Evolutionary conservation across 208 protist genomes (phyloP).

Genomic region (Crithidia mellificae): DNA sequence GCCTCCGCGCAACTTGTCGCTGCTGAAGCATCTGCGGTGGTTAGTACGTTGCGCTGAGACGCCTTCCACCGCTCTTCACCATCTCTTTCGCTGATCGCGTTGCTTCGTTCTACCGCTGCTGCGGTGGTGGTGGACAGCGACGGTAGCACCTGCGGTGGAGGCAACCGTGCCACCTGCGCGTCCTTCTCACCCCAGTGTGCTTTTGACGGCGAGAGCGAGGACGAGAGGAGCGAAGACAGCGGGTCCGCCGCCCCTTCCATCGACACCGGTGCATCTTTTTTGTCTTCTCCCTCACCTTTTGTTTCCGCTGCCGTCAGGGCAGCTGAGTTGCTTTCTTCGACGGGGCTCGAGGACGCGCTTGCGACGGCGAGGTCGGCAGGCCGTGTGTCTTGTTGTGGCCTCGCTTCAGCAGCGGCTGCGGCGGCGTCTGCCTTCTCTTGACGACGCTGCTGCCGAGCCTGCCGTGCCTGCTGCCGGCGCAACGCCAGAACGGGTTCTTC

Average conservation of each 20-base stretch:
- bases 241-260: neutral
- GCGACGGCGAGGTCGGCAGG: no score
- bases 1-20: no score
- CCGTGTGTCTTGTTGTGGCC: neutral
- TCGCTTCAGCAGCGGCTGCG: neutral
- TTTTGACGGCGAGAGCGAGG: neutral
- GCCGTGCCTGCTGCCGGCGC: slow-evolving; percentile 20
- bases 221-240: neutral
- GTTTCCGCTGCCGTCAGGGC: no score
- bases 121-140: neutral
- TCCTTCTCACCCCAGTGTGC: neutral
- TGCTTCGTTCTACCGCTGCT: no score
- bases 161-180: neutral
- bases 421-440: slow-evolving; percentile 11
- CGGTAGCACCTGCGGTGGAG: neutral
- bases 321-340: no score
- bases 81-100: no score
- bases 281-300: no score
- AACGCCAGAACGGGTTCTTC: slow-evolving; percentile 51
- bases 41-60: no score
- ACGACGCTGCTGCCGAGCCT: slow-evolving; percentile 5
- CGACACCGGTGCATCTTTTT: neutral
- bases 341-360: no score
- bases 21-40: no score
- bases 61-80: neutral